Evolutionary conservation across 768 basidiomycete species (phyloP), one percentile per base, ranked within the genome.

Genomic region (Rhodocollybia butyracea): DNA sequence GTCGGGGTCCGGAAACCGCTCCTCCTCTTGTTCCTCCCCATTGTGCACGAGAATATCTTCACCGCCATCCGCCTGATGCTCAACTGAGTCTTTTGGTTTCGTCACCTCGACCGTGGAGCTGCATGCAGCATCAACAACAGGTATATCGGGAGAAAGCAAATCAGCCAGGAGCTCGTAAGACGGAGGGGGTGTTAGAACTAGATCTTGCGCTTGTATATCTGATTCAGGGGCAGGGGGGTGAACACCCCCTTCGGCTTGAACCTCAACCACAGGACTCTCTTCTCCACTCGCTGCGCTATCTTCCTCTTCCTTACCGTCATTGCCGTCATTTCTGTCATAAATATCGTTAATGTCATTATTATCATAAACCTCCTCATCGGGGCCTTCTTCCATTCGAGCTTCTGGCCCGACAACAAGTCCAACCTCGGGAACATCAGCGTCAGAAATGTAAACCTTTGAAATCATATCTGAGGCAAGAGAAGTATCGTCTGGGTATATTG

Each of bases 1-100:
- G 15, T 76, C 76, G 0, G 78, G 77, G 57, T 79, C 78, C 6
- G 72, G 68, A 56, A 65, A 66, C 8, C 67, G 60, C 21, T 64
- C 60, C n/a, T 22, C 39, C 6, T 24, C n/a, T 41, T 26, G 19
- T 10, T 10, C 17, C 41, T 41, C 8, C 22, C 15, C 10, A 27
- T 10, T 26, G n/a, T 27, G 10, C 47, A n/a, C n/a, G 22, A 7
- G 8, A 43, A 17, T 29, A 6, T 19, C 22, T 10, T 26, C 36
- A 12, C 19, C 48, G 31, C 22, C 21, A n/a, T 26, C 34, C 11
- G 6, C 8, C 7, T 3, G 10, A 36, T 50, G 8, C 31, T 26
- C 1, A 4, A 22, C 36, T 17, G 24, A 30, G 12, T 24, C 34
- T 22, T 15, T 26, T 12, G 21, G 19, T 15, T 22, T 31, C 51